Conservation (phyloP, 805 yeast species). For the Metschnikowia hibisci region DNA sequence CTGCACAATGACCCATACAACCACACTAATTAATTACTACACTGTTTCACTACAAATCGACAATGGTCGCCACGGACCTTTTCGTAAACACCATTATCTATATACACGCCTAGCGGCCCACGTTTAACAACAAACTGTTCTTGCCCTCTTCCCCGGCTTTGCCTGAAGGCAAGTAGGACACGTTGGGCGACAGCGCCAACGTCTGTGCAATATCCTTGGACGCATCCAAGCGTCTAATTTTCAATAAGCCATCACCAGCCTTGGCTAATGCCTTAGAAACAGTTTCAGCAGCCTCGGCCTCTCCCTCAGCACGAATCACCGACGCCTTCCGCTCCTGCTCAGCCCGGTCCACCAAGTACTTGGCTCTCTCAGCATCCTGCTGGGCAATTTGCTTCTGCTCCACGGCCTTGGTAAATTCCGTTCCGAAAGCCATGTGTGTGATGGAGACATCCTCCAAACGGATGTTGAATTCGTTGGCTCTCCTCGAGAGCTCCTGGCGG, state of each 20-base stretch:
- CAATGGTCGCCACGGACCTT: no score
- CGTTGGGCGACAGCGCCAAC: constrained; percentile 75
- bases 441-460: constrained; percentile 94
- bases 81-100: constrained; percentile 8
- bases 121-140: constrained; percentile 60
- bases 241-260: constrained; percentile 92
- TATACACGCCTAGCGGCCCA: constrained; percentile 52
- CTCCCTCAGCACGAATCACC: constrained; percentile 97
- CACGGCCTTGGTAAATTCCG: constrained; percentile 95
- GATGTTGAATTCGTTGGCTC: constrained; percentile 88
- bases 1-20: no score
- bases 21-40: no score
- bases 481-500: constrained; percentile 73
- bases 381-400: constrained; percentile 99
- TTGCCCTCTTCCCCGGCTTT: constrained; percentile 34
- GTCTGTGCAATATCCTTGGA: constrained; percentile 93
- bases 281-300: constrained; percentile 96
- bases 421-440: constrained; percentile 96
- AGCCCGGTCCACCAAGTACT: constrained; percentile 79
- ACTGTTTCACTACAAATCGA: no score
- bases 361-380: constrained; percentile 98
- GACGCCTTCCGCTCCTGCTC: constrained; percentile 96
- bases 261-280: constrained; percentile 89
- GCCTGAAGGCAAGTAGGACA: constrained; percentile 79
- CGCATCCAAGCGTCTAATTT: constrained; percentile 94